Evolutionary conservation across 768 basidiomycete species (phyloP).

Genomic region (Hypholoma fasciculare): DNA sequence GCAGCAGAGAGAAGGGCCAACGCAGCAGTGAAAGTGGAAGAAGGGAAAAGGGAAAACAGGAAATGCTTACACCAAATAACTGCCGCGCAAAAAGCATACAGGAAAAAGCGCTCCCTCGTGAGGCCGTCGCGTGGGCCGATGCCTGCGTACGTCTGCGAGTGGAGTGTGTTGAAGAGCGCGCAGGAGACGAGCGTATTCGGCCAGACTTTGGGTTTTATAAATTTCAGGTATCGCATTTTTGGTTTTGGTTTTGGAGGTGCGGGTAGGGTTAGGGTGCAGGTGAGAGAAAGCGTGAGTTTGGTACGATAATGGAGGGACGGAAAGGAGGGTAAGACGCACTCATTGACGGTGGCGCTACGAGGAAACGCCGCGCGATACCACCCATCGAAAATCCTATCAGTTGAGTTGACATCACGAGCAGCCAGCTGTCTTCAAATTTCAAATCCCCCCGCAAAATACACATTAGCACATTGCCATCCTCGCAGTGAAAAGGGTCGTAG

Average conservation of each 20-base stretch:
- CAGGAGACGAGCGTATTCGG: slow-evolving; percentile 70
- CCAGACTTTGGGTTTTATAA: slow-evolving; percentile 49
- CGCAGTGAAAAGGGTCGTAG: no score
- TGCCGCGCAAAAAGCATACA: slow-evolving; percentile 48
- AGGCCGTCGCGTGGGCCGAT: slow-evolving; percentile 54
- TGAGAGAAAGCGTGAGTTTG: no score
- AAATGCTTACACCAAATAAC: slow-evolving; percentile 43
- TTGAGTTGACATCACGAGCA: slow-evolving; percentile 72
- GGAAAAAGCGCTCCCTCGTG: slow-evolving; percentile 60
- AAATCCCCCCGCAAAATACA: no score
- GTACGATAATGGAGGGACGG: not conserved
- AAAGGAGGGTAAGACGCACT: slow-evolving; percentile 33
- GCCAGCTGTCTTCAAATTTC: slow-evolving; percentile 65
- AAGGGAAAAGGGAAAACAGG: not conserved
- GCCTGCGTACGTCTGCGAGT: slow-evolving; percentile 58
- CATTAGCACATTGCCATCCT: no score
- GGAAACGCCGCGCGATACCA: slow-evolving; percentile 61
- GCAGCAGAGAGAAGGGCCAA: no score
- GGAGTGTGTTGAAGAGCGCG: slow-evolving; percentile 74
- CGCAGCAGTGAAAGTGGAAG: no score
- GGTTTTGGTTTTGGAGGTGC: no score
- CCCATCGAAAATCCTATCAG: slow-evolving; percentile 60
- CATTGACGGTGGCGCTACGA: slow-evolving; percentile 67
- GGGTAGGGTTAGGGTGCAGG: no score
- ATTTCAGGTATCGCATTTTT: no score